A percentile compares a stretch with the other conserved stretches of the same genome.
phyloP scores from a whole-genome alignment of 768 basidiomycete genomes.

The Suillus subalutaceus region DNA sequence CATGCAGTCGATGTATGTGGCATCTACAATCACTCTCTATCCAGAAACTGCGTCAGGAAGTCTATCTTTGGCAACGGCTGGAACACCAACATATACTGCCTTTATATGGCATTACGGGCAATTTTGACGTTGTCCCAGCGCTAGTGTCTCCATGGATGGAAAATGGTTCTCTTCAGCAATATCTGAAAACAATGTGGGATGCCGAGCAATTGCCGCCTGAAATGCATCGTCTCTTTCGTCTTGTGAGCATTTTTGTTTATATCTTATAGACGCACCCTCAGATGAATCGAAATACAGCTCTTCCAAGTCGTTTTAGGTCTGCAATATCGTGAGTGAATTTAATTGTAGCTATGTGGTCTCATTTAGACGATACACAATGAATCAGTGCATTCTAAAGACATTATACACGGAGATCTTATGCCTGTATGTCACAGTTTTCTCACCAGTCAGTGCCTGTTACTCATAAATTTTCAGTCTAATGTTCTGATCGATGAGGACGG shows the following conservation, averaged over 20 bases:
- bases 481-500: not conserved
- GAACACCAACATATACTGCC: slow-evolving; percentile 22
- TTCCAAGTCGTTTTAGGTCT: slow-evolving; percentile 1
- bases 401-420: slow-evolving; percentile 4
- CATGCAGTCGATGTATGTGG: not conserved
- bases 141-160: slow-evolving; percentile 31
- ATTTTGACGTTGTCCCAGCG: slow-evolving; percentile 23
- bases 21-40: not conserved
- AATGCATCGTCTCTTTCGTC: slow-evolving; percentile 8
- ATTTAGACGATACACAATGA: not conserved
- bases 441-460: not conserved
- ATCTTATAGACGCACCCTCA: not conserved
- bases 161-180: slow-evolving; percentile 24
- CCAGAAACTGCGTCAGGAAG: slow-evolving; percentile 22
- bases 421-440: not conserved
- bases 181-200: slow-evolving; percentile 6
- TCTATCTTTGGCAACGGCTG: slow-evolving; percentile 23
- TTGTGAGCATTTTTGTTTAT: slow-evolving; percentile 18
- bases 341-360: too few species aligned
- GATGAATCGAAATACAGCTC: not conserved
- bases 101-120: slow-evolving; percentile 17
- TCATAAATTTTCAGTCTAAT: not conserved
- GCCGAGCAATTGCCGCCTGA: slow-evolving; percentile 3
- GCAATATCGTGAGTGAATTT: slow-evolving; percentile 10
- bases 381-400: not conserved